Evolutionary conservation across 1,139 yeast species (phyloP).

Genomic region (Magnusiomyces suaveolens): DNA sequence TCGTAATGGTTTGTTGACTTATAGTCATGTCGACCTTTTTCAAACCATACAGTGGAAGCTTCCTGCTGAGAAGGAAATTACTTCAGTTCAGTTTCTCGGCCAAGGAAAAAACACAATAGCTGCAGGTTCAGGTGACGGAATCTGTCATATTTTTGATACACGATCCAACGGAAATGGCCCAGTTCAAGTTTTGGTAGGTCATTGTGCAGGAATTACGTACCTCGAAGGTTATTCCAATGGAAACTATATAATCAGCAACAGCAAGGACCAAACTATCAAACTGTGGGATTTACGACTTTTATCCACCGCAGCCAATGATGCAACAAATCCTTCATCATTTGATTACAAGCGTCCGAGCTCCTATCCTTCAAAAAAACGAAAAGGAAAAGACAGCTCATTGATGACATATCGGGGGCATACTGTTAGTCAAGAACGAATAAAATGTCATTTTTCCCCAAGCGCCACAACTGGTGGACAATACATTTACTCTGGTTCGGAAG

Average conservation of each 20-base stretch:
- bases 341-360: constrained; percentile 22
- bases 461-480: constrained; percentile 26
- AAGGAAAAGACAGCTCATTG: constrained; percentile 26
- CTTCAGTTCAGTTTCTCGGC: constrained; percentile 69
- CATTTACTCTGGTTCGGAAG: constrained; percentile 29
- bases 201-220: constrained; percentile 44
- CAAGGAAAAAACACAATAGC: constrained; percentile 64
- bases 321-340: background rate
- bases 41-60: background rate
- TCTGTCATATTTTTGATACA: constrained; percentile 78
- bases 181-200: constrained; percentile 61
- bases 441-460: constrained; percentile 30
- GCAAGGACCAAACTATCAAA: constrained; percentile 30
- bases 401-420: constrained; percentile 30
- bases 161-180: constrained; percentile 41
- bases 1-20: background rate
- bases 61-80: constrained; percentile 21
- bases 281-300: constrained; percentile 29
- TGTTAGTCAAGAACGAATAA: constrained; percentile 27
- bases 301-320: constrained; percentile 8
- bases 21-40: background rate
- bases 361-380: constrained; percentile 20
- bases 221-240: constrained; percentile 27
- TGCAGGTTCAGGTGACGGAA: constrained; percentile 76
- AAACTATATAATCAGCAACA: constrained; percentile 25